These are phyloP conservation scores for Fomitopsis pulvina DNA, from an alignment of 768 basidiomycete genomes.

Conservation along the genomic window DNA sequence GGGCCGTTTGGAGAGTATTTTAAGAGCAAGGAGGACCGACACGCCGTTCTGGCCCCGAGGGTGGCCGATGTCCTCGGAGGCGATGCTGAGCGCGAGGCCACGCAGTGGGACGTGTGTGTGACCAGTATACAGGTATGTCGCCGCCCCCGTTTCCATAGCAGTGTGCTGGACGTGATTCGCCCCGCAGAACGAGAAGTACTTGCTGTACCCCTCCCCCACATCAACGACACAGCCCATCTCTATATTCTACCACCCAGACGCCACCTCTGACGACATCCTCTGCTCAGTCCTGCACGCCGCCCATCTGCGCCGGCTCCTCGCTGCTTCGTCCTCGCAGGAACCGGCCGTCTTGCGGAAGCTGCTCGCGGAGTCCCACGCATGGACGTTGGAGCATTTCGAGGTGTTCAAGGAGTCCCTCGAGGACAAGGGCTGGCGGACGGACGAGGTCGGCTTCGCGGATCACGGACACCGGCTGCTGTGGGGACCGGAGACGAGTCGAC, in stretches of 20 bases:
- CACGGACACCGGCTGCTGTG: slow-evolving; percentile 18
- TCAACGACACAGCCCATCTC: slow-evolving; percentile 6
- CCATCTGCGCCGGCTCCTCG: slow-evolving; percentile 7
- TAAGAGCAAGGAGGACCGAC: slow-evolving; percentile 15
- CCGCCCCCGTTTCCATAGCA: background rate
- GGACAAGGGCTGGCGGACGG: slow-evolving; percentile 19
- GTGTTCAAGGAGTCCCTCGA: slow-evolving; percentile 15
- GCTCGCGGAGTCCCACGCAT: slow-evolving; percentile 9
- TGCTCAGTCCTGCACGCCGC: slow-evolving; percentile 21
- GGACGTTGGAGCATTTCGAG: slow-evolving; percentile 10
- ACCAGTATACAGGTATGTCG: slow-evolving; percentile 18
- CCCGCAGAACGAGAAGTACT: slow-evolving; percentile 17
- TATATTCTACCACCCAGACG: slow-evolving; percentile 19
- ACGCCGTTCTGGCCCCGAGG: slow-evolving; percentile 16
- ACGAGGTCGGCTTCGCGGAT: slow-evolving; percentile 22
- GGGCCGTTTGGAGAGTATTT: slow-evolving; percentile 24
- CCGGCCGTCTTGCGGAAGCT: slow-evolving; percentile 1
- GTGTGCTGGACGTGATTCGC: background rate
- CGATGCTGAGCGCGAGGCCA: slow-evolving; percentile 9
- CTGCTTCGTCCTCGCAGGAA: background rate
- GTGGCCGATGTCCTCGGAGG: slow-evolving; percentile 15
- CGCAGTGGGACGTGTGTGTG: slow-evolving; percentile 16
- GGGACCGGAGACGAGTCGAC: slow-evolving; percentile 1
- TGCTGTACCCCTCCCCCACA: slow-evolving; percentile 15
- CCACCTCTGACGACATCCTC: slow-evolving; percentile 19